A percentile compares a stretch with the other conserved stretches of the same genome.
phyloP scores from a whole-genome alignment of 306 rosid species.

The Senna siamea region DNA sequence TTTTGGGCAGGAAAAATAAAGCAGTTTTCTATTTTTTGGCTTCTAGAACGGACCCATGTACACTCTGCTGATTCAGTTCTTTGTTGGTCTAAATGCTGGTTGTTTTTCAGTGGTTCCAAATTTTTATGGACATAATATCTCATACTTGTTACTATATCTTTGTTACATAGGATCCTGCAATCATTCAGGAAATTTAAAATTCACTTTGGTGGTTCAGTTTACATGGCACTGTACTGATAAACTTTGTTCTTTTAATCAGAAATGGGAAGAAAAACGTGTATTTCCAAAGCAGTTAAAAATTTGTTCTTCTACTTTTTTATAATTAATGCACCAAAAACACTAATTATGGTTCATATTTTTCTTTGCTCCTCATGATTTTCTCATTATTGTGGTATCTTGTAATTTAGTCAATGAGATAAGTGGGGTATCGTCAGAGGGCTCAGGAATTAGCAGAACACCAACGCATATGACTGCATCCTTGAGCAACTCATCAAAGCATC shows the following conservation, averaged over 20 bases:
- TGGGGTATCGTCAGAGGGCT: constrained; percentile 43
- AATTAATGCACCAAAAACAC: not conserved
- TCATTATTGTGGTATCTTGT: constrained; percentile 32
- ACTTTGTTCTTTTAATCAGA: not conserved
- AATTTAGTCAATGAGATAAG: constrained; percentile 46
- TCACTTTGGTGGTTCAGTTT: not conserved
- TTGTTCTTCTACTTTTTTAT: not conserved
- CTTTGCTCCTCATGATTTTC: no score
- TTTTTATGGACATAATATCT: not conserved
- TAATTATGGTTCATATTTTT: not conserved
- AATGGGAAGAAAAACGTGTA: not conserved
- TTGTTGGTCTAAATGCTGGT: not conserved
- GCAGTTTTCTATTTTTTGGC: not conserved
- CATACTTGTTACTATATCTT: not conserved
- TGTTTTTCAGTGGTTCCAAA: not conserved
- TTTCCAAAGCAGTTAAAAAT: not conserved
- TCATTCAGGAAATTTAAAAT: constrained; percentile 5
- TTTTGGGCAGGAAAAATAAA: not conserved
- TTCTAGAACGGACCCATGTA: not conserved
- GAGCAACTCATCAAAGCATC: constrained; percentile 49
- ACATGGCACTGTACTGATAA: no score
- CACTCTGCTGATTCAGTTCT: not conserved
- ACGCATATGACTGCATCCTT: constrained; percentile 33
- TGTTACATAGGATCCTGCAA: not conserved
- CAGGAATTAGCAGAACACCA: constrained; percentile 38